Conservation (phyloP, 2,329 filamentous ascomycete species). For the Knufia fluminis region DNA sequence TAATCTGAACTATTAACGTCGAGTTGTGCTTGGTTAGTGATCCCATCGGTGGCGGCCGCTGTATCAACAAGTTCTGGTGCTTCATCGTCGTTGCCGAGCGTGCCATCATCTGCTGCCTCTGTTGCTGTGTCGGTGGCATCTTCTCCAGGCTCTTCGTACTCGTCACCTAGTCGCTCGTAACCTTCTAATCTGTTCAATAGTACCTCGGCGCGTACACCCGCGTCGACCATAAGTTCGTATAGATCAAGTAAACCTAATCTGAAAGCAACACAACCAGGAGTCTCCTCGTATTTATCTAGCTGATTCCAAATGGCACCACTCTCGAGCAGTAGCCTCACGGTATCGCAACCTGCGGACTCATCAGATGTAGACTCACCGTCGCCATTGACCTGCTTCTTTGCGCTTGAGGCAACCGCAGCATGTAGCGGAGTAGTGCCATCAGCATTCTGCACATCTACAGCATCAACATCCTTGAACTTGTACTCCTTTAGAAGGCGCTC, state of each 20-base stretch:
- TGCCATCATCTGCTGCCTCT: conserved; percentile 27
- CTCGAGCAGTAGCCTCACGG: conserved; percentile 67
- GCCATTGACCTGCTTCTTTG: conserved; percentile 27
- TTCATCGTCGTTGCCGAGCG: conserved; percentile 28
- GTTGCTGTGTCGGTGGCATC: conserved; percentile 21
- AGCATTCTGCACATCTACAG: conserved; percentile 69
- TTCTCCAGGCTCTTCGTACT: conserved; percentile 22
- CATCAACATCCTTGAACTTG: conserved; percentile 35
- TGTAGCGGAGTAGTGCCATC: conserved; percentile 80
- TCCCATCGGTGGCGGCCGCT: conserved; percentile 19
- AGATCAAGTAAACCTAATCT: conserved; percentile 58
- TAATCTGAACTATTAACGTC: conserved; percentile 36
- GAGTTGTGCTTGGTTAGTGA: not conserved
- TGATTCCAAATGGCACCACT: conserved; percentile 98
- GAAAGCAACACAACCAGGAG: conserved; percentile 76
- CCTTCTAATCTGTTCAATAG: conserved; percentile 72
- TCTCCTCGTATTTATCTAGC: conserved; percentile 75
- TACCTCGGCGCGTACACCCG: conserved; percentile 82
- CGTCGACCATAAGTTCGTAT: conserved; percentile 77
- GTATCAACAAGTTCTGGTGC: conserved; percentile 17
- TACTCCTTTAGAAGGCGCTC: conserved; percentile 22
- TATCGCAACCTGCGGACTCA: conserved; percentile 45
- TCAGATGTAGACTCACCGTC: conserved; percentile 22
- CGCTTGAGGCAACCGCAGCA: conserved; percentile 68
- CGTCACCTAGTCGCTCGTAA: conserved; percentile 59